These are phyloP conservation scores for Pelargonium australe DNA, from an alignment of 441 rosid species.

Conservation along the genomic window DNA sequence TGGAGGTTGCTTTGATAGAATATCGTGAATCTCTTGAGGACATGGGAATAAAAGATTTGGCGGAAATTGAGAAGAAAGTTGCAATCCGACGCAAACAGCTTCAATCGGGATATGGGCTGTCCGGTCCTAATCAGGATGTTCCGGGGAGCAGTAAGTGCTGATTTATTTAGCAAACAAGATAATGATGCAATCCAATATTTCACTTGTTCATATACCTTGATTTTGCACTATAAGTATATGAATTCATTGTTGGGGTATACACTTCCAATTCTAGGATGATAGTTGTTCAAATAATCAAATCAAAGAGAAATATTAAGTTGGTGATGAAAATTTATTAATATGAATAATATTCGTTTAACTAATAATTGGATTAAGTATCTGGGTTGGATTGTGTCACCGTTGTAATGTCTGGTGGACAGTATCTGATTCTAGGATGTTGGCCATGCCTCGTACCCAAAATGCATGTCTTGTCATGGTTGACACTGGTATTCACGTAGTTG, in stretches of 20 bases:
- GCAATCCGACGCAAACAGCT: conserved; percentile 66
- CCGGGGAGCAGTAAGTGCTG: conserved; percentile 43
- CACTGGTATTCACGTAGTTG: too few species aligned
- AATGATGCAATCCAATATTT: neutral
- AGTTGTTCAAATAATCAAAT: neutral
- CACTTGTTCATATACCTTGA: neutral
- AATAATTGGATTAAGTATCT: too few species aligned
- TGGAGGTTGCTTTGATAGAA: conserved; percentile 92
- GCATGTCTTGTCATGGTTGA: too few species aligned
- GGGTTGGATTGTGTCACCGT: too few species aligned
- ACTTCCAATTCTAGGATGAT: neutral
- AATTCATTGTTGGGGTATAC: neutral
- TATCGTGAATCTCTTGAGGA: conserved; percentile 96
- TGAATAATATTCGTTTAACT: too few species aligned
- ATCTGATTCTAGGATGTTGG: too few species aligned
- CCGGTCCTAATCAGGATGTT: conserved; percentile 37
- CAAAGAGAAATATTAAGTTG: neutral
- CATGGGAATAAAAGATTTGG: conserved; percentile 65
- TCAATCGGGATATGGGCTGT: conserved; percentile 63
- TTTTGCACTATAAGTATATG: neutral
- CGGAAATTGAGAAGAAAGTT: conserved; percentile 89
- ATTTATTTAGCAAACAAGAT: conserved; percentile 11
- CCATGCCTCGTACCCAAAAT: neutral
- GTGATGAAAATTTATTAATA: neutral
- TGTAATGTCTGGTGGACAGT: too few species aligned